A percentile compares a stretch with the other conserved stretches of the same genome.
Conservation (phyloP, 805 yeast genomes). For the Starmerella cellae region DNA sequence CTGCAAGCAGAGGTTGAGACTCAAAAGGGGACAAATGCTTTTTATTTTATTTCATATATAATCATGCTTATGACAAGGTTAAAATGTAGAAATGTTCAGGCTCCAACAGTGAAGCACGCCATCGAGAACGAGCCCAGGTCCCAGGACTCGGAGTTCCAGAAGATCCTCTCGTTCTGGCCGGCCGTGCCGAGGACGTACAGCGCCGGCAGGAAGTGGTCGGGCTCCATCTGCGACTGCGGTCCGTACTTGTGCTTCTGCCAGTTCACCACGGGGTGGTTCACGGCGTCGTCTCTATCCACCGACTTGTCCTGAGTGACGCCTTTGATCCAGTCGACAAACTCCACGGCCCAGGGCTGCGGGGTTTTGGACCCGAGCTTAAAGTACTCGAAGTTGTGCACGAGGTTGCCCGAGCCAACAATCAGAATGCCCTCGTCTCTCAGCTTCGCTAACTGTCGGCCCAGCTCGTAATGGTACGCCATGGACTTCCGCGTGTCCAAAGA, state of each 20-base stretch:
- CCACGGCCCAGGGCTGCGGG: conserved; percentile 22
- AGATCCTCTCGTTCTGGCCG: conserved; percentile 9
- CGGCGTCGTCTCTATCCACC: conserved; percentile 15
- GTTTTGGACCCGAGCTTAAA: conserved; percentile 12
- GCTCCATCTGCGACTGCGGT: conserved; percentile 48
- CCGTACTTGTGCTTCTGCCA: conserved; percentile 19
- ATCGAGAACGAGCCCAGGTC: conserved; percentile 12
- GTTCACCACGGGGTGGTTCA: conserved; percentile 23
- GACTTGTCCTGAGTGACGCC: conserved; percentile 1
- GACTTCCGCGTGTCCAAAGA: conserved; percentile 31
- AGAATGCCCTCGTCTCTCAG: conserved; percentile 41
- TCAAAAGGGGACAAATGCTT: too few species aligned
- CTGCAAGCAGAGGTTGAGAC: too few species aligned
- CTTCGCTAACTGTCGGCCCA: conserved; percentile 41
- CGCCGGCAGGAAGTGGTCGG: conserved; percentile 43
- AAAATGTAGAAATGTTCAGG: too few species aligned
- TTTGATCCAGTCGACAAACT: conserved; percentile 31
- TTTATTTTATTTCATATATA: too few species aligned
- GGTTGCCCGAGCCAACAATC: conserved; percentile 54
- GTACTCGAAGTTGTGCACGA: conserved; percentile 44
- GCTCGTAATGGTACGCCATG: conserved; percentile 29
- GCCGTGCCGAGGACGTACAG: conserved; percentile 18
- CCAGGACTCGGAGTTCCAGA: conserved; percentile 7
- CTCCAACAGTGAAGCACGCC: conserved; percentile 10
- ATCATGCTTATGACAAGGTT: too few species aligned